These are phyloP conservation scores for Sphagnum tenellum DNA, from an alignment of 225 moss, liverwort and hornwort species.

Conservation along the genomic window DNA sequence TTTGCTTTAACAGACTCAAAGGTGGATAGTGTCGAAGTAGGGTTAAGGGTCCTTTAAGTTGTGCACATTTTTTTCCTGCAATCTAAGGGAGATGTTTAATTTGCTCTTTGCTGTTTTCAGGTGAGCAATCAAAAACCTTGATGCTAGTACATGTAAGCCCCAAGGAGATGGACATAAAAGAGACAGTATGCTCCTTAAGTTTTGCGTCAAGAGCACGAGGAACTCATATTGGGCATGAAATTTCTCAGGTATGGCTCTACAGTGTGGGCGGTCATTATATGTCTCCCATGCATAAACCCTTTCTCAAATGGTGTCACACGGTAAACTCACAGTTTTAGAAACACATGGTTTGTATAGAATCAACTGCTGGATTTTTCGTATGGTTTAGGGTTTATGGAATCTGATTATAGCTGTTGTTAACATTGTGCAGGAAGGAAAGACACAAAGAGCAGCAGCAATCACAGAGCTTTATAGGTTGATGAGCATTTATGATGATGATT, in stretches of 20 bases:
- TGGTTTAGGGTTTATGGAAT: neutral
- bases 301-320: no score
- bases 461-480: conserved; percentile 24
- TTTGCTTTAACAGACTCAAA: no score
- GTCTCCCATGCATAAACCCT: neutral
- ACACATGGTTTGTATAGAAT: no score
- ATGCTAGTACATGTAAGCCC: conserved; percentile 68
- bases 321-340: no score
- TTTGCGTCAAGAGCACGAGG: conserved; percentile 50
- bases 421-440: conserved; percentile 21
- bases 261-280: neutral
- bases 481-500: conserved; percentile 30
- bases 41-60: no score
- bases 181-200: conserved; percentile 46
- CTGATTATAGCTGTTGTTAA: neutral
- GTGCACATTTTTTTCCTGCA: no score
- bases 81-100: neutral
- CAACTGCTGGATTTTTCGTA: neutral
- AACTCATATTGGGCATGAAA: conserved; percentile 36
- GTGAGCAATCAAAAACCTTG: conserved; percentile 51
- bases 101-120: conserved; percentile 10
- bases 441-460: conserved; percentile 37
- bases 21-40: no score
- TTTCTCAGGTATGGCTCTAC: conserved; percentile 13
- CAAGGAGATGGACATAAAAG: conserved; percentile 41